A percentile compares a stretch with the other conserved stretches of the same genome.
Conservation (phyloP, 495 filamentous ascomycete species). For the Aspergillus heteromorphus region DNA sequence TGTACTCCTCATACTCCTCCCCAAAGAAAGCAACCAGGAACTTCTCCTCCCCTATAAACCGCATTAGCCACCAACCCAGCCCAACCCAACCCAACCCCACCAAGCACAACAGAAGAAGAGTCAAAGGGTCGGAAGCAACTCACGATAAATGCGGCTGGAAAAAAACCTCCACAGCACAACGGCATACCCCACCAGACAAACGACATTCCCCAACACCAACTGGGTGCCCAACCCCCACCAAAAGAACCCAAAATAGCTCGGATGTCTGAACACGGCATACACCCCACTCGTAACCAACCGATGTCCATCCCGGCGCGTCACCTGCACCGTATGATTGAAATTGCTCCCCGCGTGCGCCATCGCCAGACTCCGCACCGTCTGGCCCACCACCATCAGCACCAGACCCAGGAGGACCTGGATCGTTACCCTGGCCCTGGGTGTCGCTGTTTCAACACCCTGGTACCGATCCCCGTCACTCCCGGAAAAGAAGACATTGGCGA, state of each 20-base stretch:
- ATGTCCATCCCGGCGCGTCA: conserved; percentile 59
- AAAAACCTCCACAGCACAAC: conserved; percentile 85
- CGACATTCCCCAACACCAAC: conserved; percentile 75
- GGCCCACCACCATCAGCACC: conserved; percentile 60
- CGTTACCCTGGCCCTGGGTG: conserved; percentile 15
- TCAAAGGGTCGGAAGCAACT: conserved; percentile 36
- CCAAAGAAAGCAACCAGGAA: conserved; percentile 78
- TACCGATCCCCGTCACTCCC: conserved; percentile 31
- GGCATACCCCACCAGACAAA: conserved; percentile 71
- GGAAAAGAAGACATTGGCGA: conserved; percentile 57
- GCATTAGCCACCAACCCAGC: conserved; percentile 1
- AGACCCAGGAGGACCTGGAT: conserved; percentile 50
- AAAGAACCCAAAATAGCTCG: conserved; percentile 95
- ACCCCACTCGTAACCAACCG: conserved; percentile 71
- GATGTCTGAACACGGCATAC: conserved; percentile 66
- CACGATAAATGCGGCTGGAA: conserved; percentile 57
- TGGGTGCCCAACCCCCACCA: conserved; percentile 98
- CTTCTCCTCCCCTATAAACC: conserved; percentile 61
- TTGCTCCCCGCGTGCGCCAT: conserved; percentile 87
- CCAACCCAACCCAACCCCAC: neutral
- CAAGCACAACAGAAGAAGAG: neutral
- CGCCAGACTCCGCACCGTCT: conserved; percentile 65
- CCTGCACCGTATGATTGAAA: conserved; percentile 86
- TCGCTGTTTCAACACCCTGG: conserved; percentile 15
- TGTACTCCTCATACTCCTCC: conserved; percentile 72